These are phyloP conservation scores for Sphaerulina populicola DNA, from an alignment of 2,329 filamentous ascomycete species.

Conservation along the genomic window DNA sequence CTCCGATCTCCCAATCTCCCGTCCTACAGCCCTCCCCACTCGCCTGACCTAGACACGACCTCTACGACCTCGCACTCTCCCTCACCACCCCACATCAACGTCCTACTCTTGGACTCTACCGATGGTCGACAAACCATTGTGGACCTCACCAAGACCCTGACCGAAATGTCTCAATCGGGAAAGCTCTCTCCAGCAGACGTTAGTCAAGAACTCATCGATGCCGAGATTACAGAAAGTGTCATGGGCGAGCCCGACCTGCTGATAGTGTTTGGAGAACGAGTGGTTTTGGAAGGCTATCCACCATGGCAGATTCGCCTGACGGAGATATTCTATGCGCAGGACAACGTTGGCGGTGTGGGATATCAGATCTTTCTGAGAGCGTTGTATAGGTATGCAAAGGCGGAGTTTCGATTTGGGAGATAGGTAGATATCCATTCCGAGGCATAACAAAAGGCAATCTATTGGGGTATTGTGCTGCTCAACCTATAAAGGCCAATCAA, in stretches of 20 bases:
- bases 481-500: not conserved
- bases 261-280: slow-evolving; percentile 73
- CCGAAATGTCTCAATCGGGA: slow-evolving; percentile 86
- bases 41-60: slow-evolving; percentile 27
- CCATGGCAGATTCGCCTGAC: slow-evolving; percentile 94
- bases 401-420: slow-evolving; percentile 76
- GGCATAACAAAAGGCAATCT: slow-evolving; percentile 24
- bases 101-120: slow-evolving; percentile 76
- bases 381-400: slow-evolving; percentile 73
- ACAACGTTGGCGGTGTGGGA: slow-evolving; percentile 54
- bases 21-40: slow-evolving; percentile 43
- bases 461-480: slow-evolving; percentile 8
- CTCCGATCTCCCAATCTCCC: slow-evolving; percentile 63
- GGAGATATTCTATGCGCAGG: slow-evolving; percentile 67
- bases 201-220: slow-evolving; percentile 75
- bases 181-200: slow-evolving; percentile 79
- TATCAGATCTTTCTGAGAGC: slow-evolving; percentile 90
- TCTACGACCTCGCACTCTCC: slow-evolving; percentile 27
- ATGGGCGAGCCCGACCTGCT: slow-evolving; percentile 86
- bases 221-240: slow-evolving; percentile 68
- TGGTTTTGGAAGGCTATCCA: slow-evolving; percentile 83
- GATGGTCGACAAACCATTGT: slow-evolving; percentile 91
- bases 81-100: slow-evolving; percentile 41
- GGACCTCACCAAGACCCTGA: slow-evolving; percentile 85
- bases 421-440: slow-evolving; percentile 37